Percentiles rank a stretch among this genome's conserved stretches.
phyloP scores from a whole-genome alignment of 2,329 filamentous ascomycete species.

The Phialophora expanda region DNA sequence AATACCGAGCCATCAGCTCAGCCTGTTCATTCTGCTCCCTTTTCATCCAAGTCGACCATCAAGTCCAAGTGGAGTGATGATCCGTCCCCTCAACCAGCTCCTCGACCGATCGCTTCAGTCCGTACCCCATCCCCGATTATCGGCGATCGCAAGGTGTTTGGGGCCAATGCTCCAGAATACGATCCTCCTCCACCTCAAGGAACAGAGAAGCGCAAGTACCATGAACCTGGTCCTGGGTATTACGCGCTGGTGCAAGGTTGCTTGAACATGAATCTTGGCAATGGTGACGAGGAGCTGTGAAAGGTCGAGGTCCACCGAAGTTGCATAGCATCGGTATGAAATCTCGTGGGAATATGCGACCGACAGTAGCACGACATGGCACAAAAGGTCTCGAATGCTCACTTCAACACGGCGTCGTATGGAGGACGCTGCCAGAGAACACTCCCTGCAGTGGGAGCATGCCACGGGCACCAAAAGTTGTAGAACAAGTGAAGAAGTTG shows the following conservation, averaged over 20 bases:
- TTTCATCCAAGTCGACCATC: not conserved
- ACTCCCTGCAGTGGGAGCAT: not conserved
- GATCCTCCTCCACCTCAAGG: constrained; percentile 4
- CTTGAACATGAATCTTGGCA: not conserved
- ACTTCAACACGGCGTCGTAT: not conserved
- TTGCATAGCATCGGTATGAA: not conserved
- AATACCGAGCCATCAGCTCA: not conserved
- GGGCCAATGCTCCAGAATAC: constrained; percentile 1
- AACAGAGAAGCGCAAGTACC: constrained; percentile 1
- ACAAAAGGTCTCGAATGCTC: not conserved
- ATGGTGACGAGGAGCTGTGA: not conserved
- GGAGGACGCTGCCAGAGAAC: not conserved
- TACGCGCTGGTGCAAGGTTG: not conserved
- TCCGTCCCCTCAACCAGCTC: not conserved
- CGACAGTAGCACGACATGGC: not conserved
- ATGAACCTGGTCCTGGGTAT: constrained; percentile 1
- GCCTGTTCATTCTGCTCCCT: not conserved
- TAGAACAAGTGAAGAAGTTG: not conserved
- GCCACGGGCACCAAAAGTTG: not conserved
- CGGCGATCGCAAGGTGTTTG: constrained; percentile 20
- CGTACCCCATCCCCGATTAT: constrained; percentile 8
- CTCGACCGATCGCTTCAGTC: not conserved
- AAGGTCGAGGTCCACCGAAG: not conserved
- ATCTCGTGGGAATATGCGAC: not conserved
- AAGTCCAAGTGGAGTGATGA: constrained; percentile 4